Base-by-base conservation (phyloP, 495 filamentous ascomycete genomes). In the Hypoxylon fragiforme region DNA sequence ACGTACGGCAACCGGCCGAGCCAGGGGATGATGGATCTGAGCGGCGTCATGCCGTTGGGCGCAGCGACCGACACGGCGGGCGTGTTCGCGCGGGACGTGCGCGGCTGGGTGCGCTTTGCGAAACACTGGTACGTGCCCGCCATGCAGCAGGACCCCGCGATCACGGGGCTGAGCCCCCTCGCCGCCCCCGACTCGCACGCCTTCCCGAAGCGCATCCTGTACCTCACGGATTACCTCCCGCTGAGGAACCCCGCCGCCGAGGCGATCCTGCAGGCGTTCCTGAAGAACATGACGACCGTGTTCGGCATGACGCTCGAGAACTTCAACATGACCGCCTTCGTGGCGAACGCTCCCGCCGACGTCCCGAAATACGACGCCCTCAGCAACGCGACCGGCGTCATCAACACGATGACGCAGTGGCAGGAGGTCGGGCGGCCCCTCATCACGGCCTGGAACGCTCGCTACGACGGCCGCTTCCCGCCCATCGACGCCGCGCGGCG, bases 231-330 rank as follows among this genome's bases (percentile, higher is more conserved):
- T 26, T 74, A 71, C 32, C 54, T 74, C 7, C 70, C 70, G 0
- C 56, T 73, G 5, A 64, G 54, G 53, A 72, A 72, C 44, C 62
- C 66, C 1, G 66, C 66, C 2, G 71, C 71, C 7, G 65, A 72
- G 22, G 54, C 59, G 6, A 57, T 71, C 4, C 56, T 73, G 0
- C 62, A 73, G 37, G 56, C 50, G 1, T 71, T 71, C 46, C 69
- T 90, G 60, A 84, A 79, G 43, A 79, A 73, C 51, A 82, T 88
- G 37, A 84, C 86, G 2, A 70, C 72, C 45, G 83, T 80, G 3
- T 77, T 68, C 59, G 67, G 64, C 38, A 70, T 77, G 69, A 68
- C 66, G 2, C 60, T 60, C n/a, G 61, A 69, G 38, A 66, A 70
- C 26, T 58, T 72, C 44, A 70, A 70, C 37, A 39, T 70, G 2